Base-by-base conservation (phyloP, 2,329 filamentous ascomycete species). In the Didymella sp. region DNA sequence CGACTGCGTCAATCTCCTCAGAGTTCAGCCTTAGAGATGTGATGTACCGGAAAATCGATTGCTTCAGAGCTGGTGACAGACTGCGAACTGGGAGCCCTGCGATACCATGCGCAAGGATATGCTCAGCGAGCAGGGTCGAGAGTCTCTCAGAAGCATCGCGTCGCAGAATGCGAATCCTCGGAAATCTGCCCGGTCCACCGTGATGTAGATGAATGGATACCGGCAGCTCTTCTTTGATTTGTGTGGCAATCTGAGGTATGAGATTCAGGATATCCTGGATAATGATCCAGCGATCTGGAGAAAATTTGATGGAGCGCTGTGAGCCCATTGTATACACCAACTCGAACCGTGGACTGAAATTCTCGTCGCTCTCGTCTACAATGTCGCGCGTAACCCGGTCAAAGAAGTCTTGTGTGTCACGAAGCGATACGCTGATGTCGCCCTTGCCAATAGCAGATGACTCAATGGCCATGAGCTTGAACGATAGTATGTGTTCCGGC, bases 291-390 rank as follows among this genome's bases (percentile, higher is more conserved):
- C 88, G 76, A 2, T 82, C 70, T 0, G 84, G 83, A 42, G 80
- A 79, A 12, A 81, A 74, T 5, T 88, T 83, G 0, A 87, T 75
- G 0, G 80, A 62, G 1, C 69, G 65, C 55, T 87, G 83, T 0
- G 68, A 58, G 0, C 86, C 87, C 62, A 88, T 82, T 0, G 86
- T 87, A 54, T 89, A 89, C 1, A 89, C 77, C 0, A 89, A 70
- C 62, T 89, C 85, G 37, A 87, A 87, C 45, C 82, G 84, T 3
- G 82, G 78, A 41, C 79, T 84, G 38, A 89, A 83, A 51, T 84
- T 85, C 54, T 89, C 85, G 45, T 90, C 87, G 37, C 84, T 86
- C 69, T 90, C 86, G 55, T 89, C 87, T 0, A 89, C 76, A 1
- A 90, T 78, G 57, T 88, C 86, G 0, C 85, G 76, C 0, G 81